Evolutionary conservation across 2,329 filamentous ascomycete genomes (phyloP).

Genomic region (Alternaria arborescens): DNA sequence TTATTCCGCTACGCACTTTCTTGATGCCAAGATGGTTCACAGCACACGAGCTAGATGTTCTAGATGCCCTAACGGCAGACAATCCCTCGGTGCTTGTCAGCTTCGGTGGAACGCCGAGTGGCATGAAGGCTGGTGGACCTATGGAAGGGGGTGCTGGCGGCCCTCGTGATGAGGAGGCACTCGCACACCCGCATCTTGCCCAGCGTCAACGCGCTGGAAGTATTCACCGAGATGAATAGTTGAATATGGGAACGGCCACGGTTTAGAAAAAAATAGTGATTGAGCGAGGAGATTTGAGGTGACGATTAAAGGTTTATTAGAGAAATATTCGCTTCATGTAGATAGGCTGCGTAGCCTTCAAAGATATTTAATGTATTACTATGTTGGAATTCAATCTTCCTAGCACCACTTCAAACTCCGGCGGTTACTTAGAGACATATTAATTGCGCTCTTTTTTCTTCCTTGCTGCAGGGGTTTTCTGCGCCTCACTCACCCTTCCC

Average conservation of each 20-base stretch:
- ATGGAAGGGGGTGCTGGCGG: constrained; percentile 18
- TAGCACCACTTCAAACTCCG: no score
- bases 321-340: background rate
- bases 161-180: constrained; percentile 24
- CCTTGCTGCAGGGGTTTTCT: background rate
- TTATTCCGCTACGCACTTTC: constrained; percentile 63
- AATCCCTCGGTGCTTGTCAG: constrained; percentile 62
- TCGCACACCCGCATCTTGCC: constrained; percentile 7
- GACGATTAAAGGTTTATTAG: background rate
- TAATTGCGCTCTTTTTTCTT: background rate
- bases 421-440: background rate
- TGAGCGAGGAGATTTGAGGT: background rate
- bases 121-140: constrained; percentile 21
- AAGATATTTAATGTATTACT: background rate
- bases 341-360: background rate
- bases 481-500: background rate
- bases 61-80: constrained; percentile 63
- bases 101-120: constrained; percentile 57
- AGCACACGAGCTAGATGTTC: constrained; percentile 55
- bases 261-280: background rate
- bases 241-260: background rate
- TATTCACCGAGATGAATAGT: constrained; percentile 7
- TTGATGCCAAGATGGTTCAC: constrained; percentile 61
- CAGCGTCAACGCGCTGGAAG: constrained; percentile 36
- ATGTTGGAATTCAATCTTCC: background rate